A percentile compares a stretch with the other conserved stretches of the same genome.
Conservation (phyloP, 176 grass and related monocot species). For the Ampelocalamus luodianensis region DNA sequence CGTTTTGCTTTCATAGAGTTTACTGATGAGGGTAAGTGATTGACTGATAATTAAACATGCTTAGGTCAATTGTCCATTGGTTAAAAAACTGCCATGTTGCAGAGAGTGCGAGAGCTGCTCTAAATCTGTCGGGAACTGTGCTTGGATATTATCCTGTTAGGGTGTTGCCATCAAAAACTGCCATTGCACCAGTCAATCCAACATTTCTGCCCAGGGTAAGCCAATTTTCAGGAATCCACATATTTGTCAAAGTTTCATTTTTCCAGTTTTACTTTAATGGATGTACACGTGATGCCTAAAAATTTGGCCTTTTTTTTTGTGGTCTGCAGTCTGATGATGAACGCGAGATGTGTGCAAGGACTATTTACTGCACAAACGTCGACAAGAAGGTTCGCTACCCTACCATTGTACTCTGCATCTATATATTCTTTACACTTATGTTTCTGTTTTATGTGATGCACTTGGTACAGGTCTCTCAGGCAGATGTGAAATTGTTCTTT, state of each 20-base stretch:
- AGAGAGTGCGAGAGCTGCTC: constrained; percentile 87
- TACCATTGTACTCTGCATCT: constrained; percentile 22
- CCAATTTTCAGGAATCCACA: constrained; percentile 30
- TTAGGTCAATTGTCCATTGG: constrained; percentile 27
- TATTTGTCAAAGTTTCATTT: constrained; percentile 5
- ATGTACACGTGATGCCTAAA: constrained; percentile 36
- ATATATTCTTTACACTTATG: not conserved
- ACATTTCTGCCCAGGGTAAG: constrained; percentile 91
- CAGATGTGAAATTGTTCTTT: constrained; percentile 98
- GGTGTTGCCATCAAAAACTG: constrained; percentile 97
- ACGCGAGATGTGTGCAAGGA: constrained; percentile 98
- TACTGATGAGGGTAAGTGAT: constrained; percentile 90
- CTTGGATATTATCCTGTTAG: constrained; percentile 98
- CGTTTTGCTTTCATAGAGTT: constrained; percentile 99
- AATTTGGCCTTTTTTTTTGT: constrained; percentile 8
- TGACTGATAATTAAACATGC: constrained; percentile 28
- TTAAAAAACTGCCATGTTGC: constrained; percentile 39
- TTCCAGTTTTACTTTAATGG: constrained; percentile 1
- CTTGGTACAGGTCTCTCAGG: constrained; percentile 83
- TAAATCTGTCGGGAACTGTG: constrained; percentile 91
- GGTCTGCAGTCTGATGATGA: constrained; percentile 88
- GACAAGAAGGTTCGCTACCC: constrained; percentile 86
- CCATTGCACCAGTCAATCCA: constrained; percentile 96
- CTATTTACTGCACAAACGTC: constrained; percentile 99
- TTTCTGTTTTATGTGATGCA: constrained; percentile 39